Conservation (phyloP, 805 yeast genomes). For the Lipomyces starkeyi region DNA sequence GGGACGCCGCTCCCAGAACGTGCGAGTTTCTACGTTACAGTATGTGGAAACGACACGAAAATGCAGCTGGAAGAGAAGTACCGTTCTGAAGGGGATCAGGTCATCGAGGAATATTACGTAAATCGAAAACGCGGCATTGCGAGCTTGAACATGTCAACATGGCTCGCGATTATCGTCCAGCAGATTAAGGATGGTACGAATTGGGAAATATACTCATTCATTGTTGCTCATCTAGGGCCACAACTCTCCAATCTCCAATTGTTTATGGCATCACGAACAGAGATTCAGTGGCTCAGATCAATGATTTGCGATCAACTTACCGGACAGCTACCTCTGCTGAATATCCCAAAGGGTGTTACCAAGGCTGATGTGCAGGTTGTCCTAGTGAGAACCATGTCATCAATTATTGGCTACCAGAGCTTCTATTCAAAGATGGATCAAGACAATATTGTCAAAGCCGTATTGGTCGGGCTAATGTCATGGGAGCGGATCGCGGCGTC, state of each 20-base stretch:
- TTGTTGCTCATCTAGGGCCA: slow-evolving; percentile 71
- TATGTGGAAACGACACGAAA: slow-evolving; percentile 27
- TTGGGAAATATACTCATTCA: slow-evolving; percentile 75
- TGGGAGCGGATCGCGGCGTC: slow-evolving; percentile 84
- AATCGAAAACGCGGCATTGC: slow-evolving; percentile 21
- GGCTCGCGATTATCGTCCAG: slow-evolving; percentile 59
- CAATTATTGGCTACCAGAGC: slow-evolving; percentile 60
- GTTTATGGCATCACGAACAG: slow-evolving; percentile 53
- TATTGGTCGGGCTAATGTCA: slow-evolving; percentile 66
- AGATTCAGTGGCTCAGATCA: slow-evolving; percentile 52
- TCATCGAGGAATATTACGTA: slow-evolving; percentile 23
- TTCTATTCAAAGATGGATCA: slow-evolving; percentile 62
- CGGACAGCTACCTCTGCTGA: slow-evolving; percentile 53
- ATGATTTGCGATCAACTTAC: slow-evolving; percentile 66
- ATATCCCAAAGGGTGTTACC: slow-evolving; percentile 54
- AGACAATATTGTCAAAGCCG: slow-evolving; percentile 65
- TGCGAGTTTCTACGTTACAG: slow-evolving; percentile 46
- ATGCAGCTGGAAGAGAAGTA: slow-evolving; percentile 35
- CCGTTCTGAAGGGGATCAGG: slow-evolving; percentile 39
- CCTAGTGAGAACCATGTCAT: slow-evolving; percentile 63
- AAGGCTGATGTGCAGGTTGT: slow-evolving; percentile 72
- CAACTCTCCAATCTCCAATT: slow-evolving; percentile 66
- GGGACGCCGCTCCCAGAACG: slow-evolving; percentile 52
- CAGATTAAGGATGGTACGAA: slow-evolving; percentile 60
- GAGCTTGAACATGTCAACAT: slow-evolving; percentile 41